These are phyloP conservation scores for Aurinia saxatilis DNA, from an alignment of 345 rosid genomes.

Conservation along the genomic window DNA sequence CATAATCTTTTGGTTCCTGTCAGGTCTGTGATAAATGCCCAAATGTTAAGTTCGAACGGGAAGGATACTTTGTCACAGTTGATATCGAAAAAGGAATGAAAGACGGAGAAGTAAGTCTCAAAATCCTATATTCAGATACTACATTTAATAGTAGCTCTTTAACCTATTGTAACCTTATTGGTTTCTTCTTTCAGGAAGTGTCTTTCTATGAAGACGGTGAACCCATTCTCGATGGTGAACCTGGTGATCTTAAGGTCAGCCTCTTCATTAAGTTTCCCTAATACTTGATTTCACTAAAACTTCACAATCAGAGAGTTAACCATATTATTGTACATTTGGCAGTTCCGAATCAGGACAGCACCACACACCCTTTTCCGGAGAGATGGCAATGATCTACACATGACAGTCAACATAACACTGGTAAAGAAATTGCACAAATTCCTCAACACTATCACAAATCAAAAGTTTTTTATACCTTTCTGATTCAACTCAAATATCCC, in stretches of 20 bases:
- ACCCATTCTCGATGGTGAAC: slow-evolving; percentile 88
- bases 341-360: slow-evolving; percentile 90
- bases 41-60: slow-evolving; percentile 79
- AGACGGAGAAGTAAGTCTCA: slow-evolving; percentile 81
- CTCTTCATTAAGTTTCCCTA: not conserved
- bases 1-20: not conserved
- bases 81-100: slow-evolving; percentile 99
- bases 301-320: not conserved
- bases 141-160: not conserved
- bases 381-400: slow-evolving; percentile 84
- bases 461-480: not conserved
- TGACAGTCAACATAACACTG: slow-evolving; percentile 80
- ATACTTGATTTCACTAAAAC: not conserved
- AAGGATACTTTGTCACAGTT: slow-evolving; percentile 86
- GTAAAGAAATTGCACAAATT: slow-evolving; percentile 28
- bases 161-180: not conserved
- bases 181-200: slow-evolving; percentile 56
- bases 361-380: slow-evolving; percentile 75
- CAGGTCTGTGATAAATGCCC: slow-evolving; percentile 99
- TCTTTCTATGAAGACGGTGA: slow-evolving; percentile 97
- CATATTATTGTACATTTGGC: slow-evolving; percentile 13
- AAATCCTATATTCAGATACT: not conserved
- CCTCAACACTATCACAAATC: not conserved
- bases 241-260: slow-evolving; percentile 92
- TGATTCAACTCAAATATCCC: not conserved